A percentile compares a stretch with the other conserved stretches of the same genome.
These are phyloP conservation scores for Boechera stricta DNA, from an alignment of 345 rosid species.

Conservation along the genomic window DNA sequence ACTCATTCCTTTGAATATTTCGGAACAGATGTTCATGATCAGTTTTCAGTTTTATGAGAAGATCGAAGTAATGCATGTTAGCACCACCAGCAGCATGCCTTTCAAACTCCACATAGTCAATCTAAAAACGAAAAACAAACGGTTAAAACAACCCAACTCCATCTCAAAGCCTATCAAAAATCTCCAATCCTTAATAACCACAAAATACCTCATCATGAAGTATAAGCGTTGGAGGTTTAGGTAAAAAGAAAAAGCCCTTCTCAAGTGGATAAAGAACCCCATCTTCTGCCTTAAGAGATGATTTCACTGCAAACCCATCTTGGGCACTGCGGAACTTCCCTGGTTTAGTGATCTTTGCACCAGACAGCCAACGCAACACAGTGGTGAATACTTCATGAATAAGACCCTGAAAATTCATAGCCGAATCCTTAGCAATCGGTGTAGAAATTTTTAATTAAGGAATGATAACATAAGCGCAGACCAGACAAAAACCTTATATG, in stretches of 20 bases:
- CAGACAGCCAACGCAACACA: constrained; percentile 83
- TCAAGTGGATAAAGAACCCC: constrained; percentile 96
- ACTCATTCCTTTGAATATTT: constrained; percentile 95
- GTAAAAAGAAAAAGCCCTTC: constrained; percentile 94
- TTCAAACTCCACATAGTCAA: constrained; percentile 95
- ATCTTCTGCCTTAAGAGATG: constrained; percentile 97
- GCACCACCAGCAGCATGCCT: constrained; percentile 99
- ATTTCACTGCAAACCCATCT: constrained; percentile 99
- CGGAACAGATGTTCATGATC: constrained; percentile 98
- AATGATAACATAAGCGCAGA: constrained; percentile 5
- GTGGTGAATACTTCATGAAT: constrained; percentile 95
- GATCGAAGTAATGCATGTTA: constrained; percentile 99
- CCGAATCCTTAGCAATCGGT: neutral
- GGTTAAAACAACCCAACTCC: constrained; percentile 4
- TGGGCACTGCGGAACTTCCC: constrained; percentile 97
- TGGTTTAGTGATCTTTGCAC: constrained; percentile 95
- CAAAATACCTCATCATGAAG: constrained; percentile 90
- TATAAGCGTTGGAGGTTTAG: constrained; percentile 97
- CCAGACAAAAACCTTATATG: constrained; percentile 66
- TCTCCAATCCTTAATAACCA: neutral
- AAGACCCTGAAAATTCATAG: constrained; percentile 66
- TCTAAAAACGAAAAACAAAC: constrained; percentile 50
- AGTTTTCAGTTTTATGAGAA: constrained; percentile 83
- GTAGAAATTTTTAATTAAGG: neutral
- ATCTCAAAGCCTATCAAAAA: constrained; percentile 12